Evolutionary conservation across 2,329 filamentous ascomycete species (phyloP), one percentile per base, ranked within the genome.

Genomic region (Nothopassalora personata): DNA sequence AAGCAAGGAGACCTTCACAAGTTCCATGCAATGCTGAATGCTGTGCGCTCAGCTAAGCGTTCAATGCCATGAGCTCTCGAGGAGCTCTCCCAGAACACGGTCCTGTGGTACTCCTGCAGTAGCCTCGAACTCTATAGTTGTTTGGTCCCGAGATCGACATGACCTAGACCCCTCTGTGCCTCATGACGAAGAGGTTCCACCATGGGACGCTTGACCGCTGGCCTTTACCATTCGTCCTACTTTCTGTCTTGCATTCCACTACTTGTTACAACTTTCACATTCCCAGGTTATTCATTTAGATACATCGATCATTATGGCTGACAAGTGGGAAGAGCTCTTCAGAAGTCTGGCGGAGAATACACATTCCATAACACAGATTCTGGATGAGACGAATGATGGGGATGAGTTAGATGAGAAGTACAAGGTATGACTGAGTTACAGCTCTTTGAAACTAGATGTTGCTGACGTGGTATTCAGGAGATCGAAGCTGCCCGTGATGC

Each of bases 331-430:
- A 62, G 56, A 54, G 34, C 50, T 64, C 27, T 65, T 64, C 54
- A 67, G 64, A 46, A 56, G 47, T n/a, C 51, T 66, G 15, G 65
- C 60, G 47, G 62, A 63, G 55, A 53, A 62, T 43, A 67, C 65
- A 1, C 56, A 66, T 31, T 49, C 63, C 28, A 64, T 67, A 33
- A 57, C 59, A 8, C 57, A 66, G 46, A 56, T 61, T 31, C 62
- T 65, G 31, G 54, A 61, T 15, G 61, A 61, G 28, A 57, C 59
- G n/a, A 61, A 64, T 27, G 63, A 65, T 48, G 61, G 63, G 3
- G 63, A 65, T 47, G 61, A 65, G n/a, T 34, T 65, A 43, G 52
- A 51, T 8, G 59, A 57, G 43, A 43, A 53, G 1, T 54, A 59
- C 36, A 64, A 65, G 59, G 63, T 62, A 59, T 10, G 8, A n/a